Evolutionary conservation across 1,139 yeast species (phyloP), one percentile per base, ranked within the genome.

Genomic region (Casaregolazyma suthepensis): DNA sequence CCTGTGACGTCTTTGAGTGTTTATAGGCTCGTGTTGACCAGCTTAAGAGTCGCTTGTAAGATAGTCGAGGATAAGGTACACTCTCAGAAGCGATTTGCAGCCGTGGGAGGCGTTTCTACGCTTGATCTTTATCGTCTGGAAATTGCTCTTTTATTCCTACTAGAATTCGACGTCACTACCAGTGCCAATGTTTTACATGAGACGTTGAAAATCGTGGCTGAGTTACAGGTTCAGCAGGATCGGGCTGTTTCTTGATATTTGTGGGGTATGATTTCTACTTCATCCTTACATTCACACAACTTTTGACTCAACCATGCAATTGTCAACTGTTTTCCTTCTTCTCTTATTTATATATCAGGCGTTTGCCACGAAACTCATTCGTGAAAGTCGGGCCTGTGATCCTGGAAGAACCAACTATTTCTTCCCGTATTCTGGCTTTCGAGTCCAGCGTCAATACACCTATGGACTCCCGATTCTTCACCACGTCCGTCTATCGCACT

Each of bases 401-500:
- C 76, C 78, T 0, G 52, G 56, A 13, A 61, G 63, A 23, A 55
- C 56, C 15, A 59, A 61, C 37, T 59, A 65, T n/a, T 15, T 65
- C n/a, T 26, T 72, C 5, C 76, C 79, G 0, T 84, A 79, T 58
- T 75, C 85, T 0, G 91, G 91, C 0, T 81, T 82, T 63, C 78
- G 80, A 56, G 70, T 84, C 2, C 77, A 77, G 51, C 72, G 85
- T 46, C 77, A 78, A 42, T 79, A 78, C 59, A 55, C 69, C 2
- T 61, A 55, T 43, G 76, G 75, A 38, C 62, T 81, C 35, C 74
- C 75, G 1, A 66, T 78, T 31, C 69, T 75, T 53, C 82, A 77
- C 56, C 76, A 75, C 57, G 65, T 83, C 9, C 68, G 78, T 0
- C 62, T 85, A 15, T 72, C 79, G 0, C 83, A 79, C 59, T 85